These are phyloP conservation scores for Candida patagonica DNA, from an alignment of 805 yeast genomes.

Conservation along the genomic window DNA sequence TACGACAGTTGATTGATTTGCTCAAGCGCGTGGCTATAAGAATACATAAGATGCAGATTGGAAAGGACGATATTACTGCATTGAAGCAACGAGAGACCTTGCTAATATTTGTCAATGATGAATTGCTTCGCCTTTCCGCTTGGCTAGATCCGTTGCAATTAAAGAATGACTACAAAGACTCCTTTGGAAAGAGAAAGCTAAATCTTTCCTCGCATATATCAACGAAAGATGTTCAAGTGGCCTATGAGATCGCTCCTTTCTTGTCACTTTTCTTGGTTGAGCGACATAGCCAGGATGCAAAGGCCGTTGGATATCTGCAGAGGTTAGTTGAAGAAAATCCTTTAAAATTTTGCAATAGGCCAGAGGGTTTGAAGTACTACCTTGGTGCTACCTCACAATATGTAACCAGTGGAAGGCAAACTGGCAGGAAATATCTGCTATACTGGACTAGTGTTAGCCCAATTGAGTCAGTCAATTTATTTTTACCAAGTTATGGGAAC, in stretches of 20 bases:
- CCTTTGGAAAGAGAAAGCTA: constrained; percentile 7
- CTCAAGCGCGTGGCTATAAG: constrained; percentile 43
- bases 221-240: constrained; percentile 27
- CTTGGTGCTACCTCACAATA: constrained; percentile 19
- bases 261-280: constrained; percentile 63
- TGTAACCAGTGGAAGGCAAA: constrained; percentile 13
- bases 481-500: constrained; percentile 61
- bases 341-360: constrained; percentile 42
- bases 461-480: constrained; percentile 72
- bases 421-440: constrained; percentile 27
- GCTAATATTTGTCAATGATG: constrained; percentile 62
- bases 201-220: not conserved
- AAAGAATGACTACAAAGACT: constrained; percentile 12
- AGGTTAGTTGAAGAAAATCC: constrained; percentile 48
- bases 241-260: constrained; percentile 59
- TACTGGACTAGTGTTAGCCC: constrained; percentile 77
- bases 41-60: constrained; percentile 18
- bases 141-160: constrained; percentile 66
- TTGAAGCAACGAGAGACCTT: constrained; percentile 43
- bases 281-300: constrained; percentile 39
- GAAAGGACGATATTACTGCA: constrained; percentile 21
- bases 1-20: constrained; percentile 56
- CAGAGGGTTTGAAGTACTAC: constrained; percentile 52
- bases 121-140: constrained; percentile 57
- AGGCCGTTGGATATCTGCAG: constrained; percentile 33